Base-by-base conservation (phyloP, 2,329 filamentous ascomycete genomes). In the Sporothrix phasma region DNA sequence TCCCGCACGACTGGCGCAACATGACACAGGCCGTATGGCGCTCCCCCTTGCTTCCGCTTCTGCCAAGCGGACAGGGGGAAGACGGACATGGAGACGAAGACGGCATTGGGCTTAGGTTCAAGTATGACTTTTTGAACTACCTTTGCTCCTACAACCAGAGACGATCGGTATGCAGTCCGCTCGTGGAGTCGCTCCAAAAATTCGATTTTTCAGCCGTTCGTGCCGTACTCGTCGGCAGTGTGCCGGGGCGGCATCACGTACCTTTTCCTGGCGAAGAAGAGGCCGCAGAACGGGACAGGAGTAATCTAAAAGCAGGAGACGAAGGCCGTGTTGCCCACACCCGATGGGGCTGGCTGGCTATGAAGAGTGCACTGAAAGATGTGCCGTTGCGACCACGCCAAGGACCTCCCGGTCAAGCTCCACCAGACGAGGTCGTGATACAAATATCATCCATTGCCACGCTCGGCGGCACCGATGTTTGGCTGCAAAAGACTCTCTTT, bases 1-100 rank as follows among this genome's bases (percentile, higher is more conserved):
- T 96, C n/a, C 72, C 81, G 3, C 85, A 87, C 63, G 92, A 96
- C 73, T 96, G 92, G 92, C 82, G 80, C 1, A 94, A 94, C 69
- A 89, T 96, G 88, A 89, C 87, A 0, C 91, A 96, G 73, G 90
- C 85, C 1, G 83, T 89, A 5, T 96, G 92, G 92, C 79, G 77
- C 59, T 93, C 90, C 0, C 90, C 90, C 0, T 72, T 83, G 1
- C 82, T 96, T 0, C 86, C 88, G 0, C 74, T 83, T 1, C 58
- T 76, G 2, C 22, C 29, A 2, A 10, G 22, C 3, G 13, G 5
- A 66, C 47, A 62, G n/a, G 31, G 17, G 15, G 45, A 5, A 6
- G 41, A 39, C 5, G 39, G 65, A 31, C 19, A 13, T 10, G 13
- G 15, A 13, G 13, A 66, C 10, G 64, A 70, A 5, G 69, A 19